A percentile compares a stretch with the other conserved stretches of the same genome.
phyloP scores from a whole-genome alignment of 2,329 filamentous ascomycete genomes.

The Torrubiellomyces zombiae region DNA sequence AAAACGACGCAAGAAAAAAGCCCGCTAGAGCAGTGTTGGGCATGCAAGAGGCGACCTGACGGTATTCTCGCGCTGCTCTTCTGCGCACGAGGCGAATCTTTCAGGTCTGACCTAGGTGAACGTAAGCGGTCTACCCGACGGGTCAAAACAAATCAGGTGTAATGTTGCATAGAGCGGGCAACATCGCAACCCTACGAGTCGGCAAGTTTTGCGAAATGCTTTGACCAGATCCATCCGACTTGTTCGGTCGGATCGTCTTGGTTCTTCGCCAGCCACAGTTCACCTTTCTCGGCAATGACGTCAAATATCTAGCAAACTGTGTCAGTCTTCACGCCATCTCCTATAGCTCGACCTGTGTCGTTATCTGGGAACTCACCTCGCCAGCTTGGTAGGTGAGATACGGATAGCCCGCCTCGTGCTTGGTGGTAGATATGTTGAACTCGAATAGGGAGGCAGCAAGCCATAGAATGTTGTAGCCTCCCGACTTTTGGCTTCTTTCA shows the following conservation, averaged over 20 bases:
- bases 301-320: constrained; percentile 52
- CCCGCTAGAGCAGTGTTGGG: no score
- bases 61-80: no score
- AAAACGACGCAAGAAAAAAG: no score
- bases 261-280: constrained; percentile 94
- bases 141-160: no score
- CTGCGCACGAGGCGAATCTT: no score
- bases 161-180: no score
- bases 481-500: constrained; percentile 34
- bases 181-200: constrained; percentile 32
- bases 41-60: no score
- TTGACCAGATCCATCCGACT: constrained; percentile 98
- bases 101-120: no score
- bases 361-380: constrained; percentile 40
- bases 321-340: no score
- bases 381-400: constrained; percentile 92
- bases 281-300: constrained; percentile 89
- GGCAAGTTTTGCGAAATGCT: constrained; percentile 69
- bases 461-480: constrained; percentile 64
- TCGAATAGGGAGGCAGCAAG: constrained; percentile 88
- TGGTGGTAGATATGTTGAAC: constrained; percentile 87
- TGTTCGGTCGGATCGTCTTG: constrained; percentile 70
- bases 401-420: constrained; percentile 85
- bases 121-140: no score
- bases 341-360: neutral